A percentile compares a stretch with the other conserved stretches of the same genome.
Conservation (phyloP, 495 filamentous ascomycete species). For the Aspergillus nidulans region DNA sequence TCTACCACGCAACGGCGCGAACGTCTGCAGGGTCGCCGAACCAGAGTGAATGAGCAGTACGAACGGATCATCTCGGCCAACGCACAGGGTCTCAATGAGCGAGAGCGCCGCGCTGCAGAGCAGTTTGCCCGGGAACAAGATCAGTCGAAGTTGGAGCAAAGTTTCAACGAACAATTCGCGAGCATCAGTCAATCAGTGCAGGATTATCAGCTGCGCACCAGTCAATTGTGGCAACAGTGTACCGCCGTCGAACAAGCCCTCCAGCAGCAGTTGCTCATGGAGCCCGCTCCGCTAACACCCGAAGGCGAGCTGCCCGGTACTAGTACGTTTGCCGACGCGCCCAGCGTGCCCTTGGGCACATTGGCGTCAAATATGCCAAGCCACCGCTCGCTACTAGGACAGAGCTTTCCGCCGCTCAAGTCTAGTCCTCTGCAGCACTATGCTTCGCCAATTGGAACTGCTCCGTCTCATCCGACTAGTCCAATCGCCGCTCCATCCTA, state of each 20-base stretch:
- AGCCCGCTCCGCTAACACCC: slow-evolving; percentile 43
- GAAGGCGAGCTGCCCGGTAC: slow-evolving; percentile 49
- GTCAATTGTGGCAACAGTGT: slow-evolving; percentile 47
- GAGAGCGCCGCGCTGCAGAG: slow-evolving; percentile 65
- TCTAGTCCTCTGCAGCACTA: slow-evolving; percentile 41
- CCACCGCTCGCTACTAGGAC: slow-evolving; percentile 35
- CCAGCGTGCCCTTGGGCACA: slow-evolving; percentile 19
- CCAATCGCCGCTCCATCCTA: slow-evolving; percentile 33
- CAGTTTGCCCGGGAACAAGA: slow-evolving; percentile 63
- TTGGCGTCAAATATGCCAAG: slow-evolving; percentile 30
- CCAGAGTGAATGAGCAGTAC: slow-evolving; percentile 73
- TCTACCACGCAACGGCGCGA: slow-evolving; percentile 71
- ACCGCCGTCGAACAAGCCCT: slow-evolving; percentile 44
- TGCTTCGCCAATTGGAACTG: slow-evolving; percentile 31
- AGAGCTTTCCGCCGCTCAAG: slow-evolving; percentile 35
- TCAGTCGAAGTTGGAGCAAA: slow-evolving; percentile 51
- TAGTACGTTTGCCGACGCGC: slow-evolving; percentile 33
- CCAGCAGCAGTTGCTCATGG: slow-evolving; percentile 43
- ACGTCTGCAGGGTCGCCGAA: slow-evolving; percentile 68
- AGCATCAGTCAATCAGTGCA: slow-evolving; percentile 43
- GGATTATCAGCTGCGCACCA: slow-evolving; percentile 43
- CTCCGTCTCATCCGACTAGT: slow-evolving; percentile 37
- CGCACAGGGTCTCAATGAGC: slow-evolving; percentile 67
- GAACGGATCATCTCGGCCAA: slow-evolving; percentile 74
- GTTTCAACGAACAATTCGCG: slow-evolving; percentile 42